Conservation (phyloP, 441 rosid species). For the Macaranga tanarius region DNA sequence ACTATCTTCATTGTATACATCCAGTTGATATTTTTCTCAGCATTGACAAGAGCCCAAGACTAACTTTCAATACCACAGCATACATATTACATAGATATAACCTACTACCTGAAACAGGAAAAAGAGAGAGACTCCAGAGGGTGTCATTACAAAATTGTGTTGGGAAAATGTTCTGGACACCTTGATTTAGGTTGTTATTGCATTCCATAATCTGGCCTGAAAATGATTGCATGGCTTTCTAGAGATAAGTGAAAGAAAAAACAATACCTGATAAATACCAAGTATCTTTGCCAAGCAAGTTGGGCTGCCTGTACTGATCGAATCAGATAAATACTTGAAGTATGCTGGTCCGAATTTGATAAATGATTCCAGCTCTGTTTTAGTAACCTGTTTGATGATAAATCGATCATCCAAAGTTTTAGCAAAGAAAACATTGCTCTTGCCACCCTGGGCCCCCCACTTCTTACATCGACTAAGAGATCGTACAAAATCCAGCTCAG, state of each 20-base stretch:
- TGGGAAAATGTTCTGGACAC: not conserved
- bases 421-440: constrained; percentile 97
- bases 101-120: not conserved
- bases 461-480: constrained; percentile 96
- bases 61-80: not conserved
- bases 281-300: constrained; percentile 94
- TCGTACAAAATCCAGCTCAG: constrained; percentile 76
- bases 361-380: constrained; percentile 94
- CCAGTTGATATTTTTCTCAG: not conserved
- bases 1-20: too few relatives aligned
- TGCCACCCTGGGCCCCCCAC: constrained; percentile 99
- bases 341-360: constrained; percentile 79
- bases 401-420: constrained; percentile 94
- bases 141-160: not conserved
- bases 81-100: not conserved
- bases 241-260: constrained; percentile 7
- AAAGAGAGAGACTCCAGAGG: not conserved
- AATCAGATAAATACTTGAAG: constrained; percentile 75
- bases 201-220: not conserved
- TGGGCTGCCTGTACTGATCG: constrained; percentile 74
- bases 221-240: constrained; percentile 7
- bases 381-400: constrained; percentile 91
- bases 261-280: constrained; percentile 93
- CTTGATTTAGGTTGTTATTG: not conserved
- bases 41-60: not conserved